Base-by-base conservation (phyloP, 2,329 filamentous ascomycete genomes). In the Trichothecium roseum region DNA sequence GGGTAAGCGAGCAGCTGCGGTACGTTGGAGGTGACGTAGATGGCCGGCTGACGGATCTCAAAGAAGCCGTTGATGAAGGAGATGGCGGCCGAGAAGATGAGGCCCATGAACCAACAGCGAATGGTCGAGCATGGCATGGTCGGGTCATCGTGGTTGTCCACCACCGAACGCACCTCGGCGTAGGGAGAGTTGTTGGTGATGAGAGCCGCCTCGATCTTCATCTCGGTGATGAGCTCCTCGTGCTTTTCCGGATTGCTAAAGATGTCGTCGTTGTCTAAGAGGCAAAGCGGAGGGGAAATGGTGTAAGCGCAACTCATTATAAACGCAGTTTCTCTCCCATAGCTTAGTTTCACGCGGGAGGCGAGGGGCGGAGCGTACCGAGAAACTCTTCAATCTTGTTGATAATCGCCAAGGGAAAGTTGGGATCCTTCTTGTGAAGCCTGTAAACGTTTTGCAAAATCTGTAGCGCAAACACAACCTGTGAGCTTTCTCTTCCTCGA, bases 41-140 rank as follows among this genome's bases (percentile, higher is more conserved):
- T 74, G 30, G 61, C 55, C 0, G 73, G 73, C 41, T 68, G 63
- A 8, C 72, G 69, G 39, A 76, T 67, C 34, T 66, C 68, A 49
- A 77, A 75, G 34, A 77, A 63, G 55, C 73, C 68, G 45, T 77
- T 75, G 46, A 68, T 57, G 36, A 68, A 69, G 30, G 65, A 61
- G 24, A 72, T 55, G 18, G 69, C 42, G 20, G 63, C 54, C 8
- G 66, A 62, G 39, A 74, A 74, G 29, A 61, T 42, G n/a, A 70
- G 48, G 13, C 70, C 71, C 22, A 75, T 68, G 14, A 54, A 47
- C 69, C 69, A 74, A 37, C 64, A 65, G 9, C 71, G 66, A 33
- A 75, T 62, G 1, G 72, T 77, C 14, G 69, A 72, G 38, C 60
- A 66, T 4, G 69, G 70, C 5, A 60, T 54, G 4, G 42, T 51